phyloP scores from a whole-genome alignment of 2,329 filamentous ascomycete genomes.

The Aspergillus pseudonomiae region DNA sequence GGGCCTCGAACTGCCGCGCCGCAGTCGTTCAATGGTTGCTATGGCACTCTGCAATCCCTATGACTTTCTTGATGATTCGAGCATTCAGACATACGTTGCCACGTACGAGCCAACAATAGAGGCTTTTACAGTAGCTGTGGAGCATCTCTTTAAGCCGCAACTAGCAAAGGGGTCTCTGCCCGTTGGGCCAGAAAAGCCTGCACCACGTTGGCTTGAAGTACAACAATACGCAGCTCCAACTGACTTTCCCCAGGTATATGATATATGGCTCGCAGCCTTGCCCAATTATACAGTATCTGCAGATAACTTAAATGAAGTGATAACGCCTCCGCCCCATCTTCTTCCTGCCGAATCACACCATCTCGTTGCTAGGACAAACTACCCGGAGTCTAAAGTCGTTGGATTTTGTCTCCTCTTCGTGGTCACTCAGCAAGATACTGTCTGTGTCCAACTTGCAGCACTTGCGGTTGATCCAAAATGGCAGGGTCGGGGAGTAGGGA shows the following conservation, averaged over 20 bases:
- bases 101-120: constrained; percentile 50
- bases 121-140: constrained; percentile 44
- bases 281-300: constrained; percentile 38
- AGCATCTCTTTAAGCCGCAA: constrained; percentile 42
- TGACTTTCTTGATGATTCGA: constrained; percentile 44
- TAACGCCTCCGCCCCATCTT: constrained; percentile 27
- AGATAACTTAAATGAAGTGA: constrained; percentile 30
- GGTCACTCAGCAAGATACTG: constrained; percentile 25
- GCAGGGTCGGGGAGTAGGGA: constrained; percentile 45
- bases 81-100: constrained; percentile 46
- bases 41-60: constrained; percentile 50
- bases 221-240: constrained; percentile 22
- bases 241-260: constrained; percentile 34
- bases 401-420: constrained; percentile 45
- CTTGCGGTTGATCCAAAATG: constrained; percentile 40
- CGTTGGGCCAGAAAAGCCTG: constrained; percentile 28
- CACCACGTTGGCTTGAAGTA: constrained; percentile 17
- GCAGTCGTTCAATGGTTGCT: constrained; percentile 36
- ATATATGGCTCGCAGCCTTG: constrained; percentile 41
- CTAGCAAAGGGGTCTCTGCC: constrained; percentile 39
- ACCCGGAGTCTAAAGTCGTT: constrained; percentile 23
- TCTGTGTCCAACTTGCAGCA: constrained; percentile 37
- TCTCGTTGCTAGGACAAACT: constrained; percentile 35
- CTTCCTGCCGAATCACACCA: constrained; percentile 26
- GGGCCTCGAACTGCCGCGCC: constrained; percentile 35